Percentiles rank a stretch among this genome's conserved stretches.
These are phyloP conservation scores for Zygoascus bituminiphila DNA, from an alignment of 805 yeast genomes.

Conservation along the genomic window DNA sequence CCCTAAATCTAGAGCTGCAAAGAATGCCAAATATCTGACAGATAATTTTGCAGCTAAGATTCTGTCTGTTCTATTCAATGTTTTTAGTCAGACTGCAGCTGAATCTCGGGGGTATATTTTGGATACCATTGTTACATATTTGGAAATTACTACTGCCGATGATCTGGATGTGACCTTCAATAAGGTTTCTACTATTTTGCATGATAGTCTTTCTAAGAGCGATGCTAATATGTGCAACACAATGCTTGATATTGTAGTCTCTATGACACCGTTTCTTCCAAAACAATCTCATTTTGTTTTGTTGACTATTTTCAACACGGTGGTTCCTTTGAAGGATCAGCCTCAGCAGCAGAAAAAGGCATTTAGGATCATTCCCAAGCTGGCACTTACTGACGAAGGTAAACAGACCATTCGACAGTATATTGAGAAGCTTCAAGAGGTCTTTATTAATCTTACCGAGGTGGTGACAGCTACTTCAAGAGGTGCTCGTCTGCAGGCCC, in stretches of 20 bases:
- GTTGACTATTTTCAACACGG: constrained; percentile 65
- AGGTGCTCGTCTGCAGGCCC: constrained; percentile 66
- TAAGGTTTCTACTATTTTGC: constrained; percentile 74
- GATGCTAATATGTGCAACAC: constrained; percentile 37
- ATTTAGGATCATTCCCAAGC: constrained; percentile 55
- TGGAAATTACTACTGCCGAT: constrained; percentile 56
- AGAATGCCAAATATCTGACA: constrained; percentile 55
- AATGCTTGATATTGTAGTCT: constrained; percentile 83
- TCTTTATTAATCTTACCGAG: constrained; percentile 39
- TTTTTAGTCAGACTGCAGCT: constrained; percentile 80
- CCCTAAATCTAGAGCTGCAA: constrained; percentile 45
- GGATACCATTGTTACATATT: constrained; percentile 76
- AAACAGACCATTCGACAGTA: constrained; percentile 43
- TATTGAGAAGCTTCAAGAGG: constrained; percentile 49
- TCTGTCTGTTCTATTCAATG: constrained; percentile 82
- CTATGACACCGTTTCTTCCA: constrained; percentile 81
- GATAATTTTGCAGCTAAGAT: constrained; percentile 53
- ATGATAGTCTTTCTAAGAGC: constrained; percentile 62
- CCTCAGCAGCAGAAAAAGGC: constrained; percentile 81
- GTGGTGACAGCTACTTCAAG: constrained; percentile 65
- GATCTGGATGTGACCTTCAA: constrained; percentile 73
- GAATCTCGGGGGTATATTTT: constrained; percentile 77
- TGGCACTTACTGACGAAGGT: constrained; percentile 66
- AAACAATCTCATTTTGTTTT: constrained; percentile 59
- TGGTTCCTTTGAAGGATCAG: constrained; percentile 45